These are phyloP conservation scores for Mimosa pudica DNA, from an alignment of 306 rosid species.

Conservation along the genomic window DNA sequence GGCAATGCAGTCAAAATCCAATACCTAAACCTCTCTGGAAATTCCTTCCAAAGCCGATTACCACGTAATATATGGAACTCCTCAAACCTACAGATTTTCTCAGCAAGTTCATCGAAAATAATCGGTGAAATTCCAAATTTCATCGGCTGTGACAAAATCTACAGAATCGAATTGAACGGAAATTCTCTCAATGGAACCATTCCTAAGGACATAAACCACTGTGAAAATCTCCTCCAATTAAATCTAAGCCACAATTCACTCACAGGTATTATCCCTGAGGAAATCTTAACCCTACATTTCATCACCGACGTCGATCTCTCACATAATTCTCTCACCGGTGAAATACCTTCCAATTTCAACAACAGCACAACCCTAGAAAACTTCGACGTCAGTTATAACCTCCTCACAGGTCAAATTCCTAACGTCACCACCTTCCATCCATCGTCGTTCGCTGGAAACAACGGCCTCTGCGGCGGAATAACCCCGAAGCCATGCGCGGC, in stretches of 20 bases:
- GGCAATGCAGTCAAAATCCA: slow-evolving; percentile 59
- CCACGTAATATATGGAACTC: slow-evolving; percentile 75
- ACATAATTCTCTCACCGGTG: slow-evolving; percentile 74
- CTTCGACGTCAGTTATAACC: slow-evolving; percentile 78
- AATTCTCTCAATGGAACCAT: slow-evolving; percentile 60
- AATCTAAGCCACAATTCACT: slow-evolving; percentile 70
- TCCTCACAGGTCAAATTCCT: slow-evolving; percentile 80
- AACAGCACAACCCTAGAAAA: slow-evolving; percentile 70
- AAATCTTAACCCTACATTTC: slow-evolving; percentile 73
- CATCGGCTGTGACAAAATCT: slow-evolving; percentile 58
- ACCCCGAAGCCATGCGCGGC: slow-evolving; percentile 64
- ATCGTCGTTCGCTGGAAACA: slow-evolving; percentile 79
- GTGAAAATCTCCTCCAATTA: slow-evolving; percentile 61
- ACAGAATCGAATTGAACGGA: slow-evolving; percentile 69
- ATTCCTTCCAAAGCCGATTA: slow-evolving; percentile 48
- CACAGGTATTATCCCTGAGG: slow-evolving; percentile 92
- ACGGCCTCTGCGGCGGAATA: slow-evolving; percentile 69
- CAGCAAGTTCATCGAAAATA: slow-evolving; percentile 61
- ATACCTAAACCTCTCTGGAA: slow-evolving; percentile 74
- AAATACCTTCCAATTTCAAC: slow-evolving; percentile 79
- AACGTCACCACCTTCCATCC: slow-evolving; percentile 59
- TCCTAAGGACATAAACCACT: slow-evolving; percentile 89
- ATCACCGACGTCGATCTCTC: slow-evolving; percentile 88
- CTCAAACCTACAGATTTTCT: slow-evolving; percentile 61
- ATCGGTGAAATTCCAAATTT: slow-evolving; percentile 75